Base-by-base conservation (phyloP, 345 rosid species). In the Carallia pectinifolia region DNA sequence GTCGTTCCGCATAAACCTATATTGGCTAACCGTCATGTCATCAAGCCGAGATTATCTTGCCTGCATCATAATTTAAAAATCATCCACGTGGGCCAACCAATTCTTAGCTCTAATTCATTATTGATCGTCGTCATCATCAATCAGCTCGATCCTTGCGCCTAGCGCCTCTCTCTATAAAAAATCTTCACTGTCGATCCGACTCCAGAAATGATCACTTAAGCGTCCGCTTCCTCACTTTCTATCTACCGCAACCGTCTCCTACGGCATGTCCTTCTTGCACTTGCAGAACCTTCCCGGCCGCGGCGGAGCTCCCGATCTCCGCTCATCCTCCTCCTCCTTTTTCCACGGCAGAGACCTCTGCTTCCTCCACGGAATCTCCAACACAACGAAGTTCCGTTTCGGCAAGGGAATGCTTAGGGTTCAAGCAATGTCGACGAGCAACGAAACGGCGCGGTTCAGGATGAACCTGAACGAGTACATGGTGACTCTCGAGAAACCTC, bases 391-490 rank as follows among this genome's bases (percentile, higher is more conserved):
- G 9, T 50, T 71, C 50, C 58, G 73, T 19, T 29, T 60, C 17
- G 33, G 47, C 65, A 61, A 44, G 59, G 38, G 82, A 47, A 47
- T 52, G 19, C 54, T 73, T 50, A 72, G 73, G 62, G 82, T 87
- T 71, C 36, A 60, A 15, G 85, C 90, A 27, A 74, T 80, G 94
- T 84, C 89, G 44, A 65, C 73, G 38, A 61, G 60, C 34, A 30
- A 23, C 58, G 59, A 39, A 16, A 30, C 33, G 53, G 37, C 70
- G 17, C 6, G 80, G 47, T 73, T 80, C 44, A 88, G 79, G 84
- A 88, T 89, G 89, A 90, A 90, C 77, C 71, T 93, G 81, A 93
- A 91, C 18, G 97, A 93, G 92, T 91, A 93, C 69, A 87, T 93
- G 98, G 97, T 91, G 50, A 89, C 93, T 30, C 88, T 93, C 0